phyloP scores from a whole-genome alignment of 352 stramenopile species.

The Phytophthora cactorum region DNA sequence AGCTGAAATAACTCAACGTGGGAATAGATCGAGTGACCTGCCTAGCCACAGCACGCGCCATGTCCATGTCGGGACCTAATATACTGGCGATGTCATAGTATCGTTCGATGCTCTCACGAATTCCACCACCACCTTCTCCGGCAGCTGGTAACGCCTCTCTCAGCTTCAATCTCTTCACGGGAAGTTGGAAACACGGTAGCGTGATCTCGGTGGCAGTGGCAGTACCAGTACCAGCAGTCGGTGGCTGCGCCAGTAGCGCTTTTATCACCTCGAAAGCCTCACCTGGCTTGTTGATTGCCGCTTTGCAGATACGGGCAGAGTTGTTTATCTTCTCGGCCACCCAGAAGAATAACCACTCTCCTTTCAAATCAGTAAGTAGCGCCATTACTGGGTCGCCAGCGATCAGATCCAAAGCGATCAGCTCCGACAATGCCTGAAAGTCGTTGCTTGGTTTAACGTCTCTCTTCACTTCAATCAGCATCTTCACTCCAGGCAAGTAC shows the following conservation, averaged over 20 bases:
- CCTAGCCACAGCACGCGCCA: constrained; percentile 33
- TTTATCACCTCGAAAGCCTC: constrained; percentile 43
- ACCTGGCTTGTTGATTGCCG: constrained; percentile 20
- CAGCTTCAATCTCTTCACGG: constrained; percentile 51
- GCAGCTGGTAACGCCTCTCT: constrained; percentile 25
- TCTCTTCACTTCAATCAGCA: constrained; percentile 57
- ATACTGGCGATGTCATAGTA: constrained; percentile 45
- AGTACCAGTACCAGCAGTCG: constrained; percentile 23
- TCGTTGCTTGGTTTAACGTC: constrained; percentile 23
- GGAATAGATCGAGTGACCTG: constrained; percentile 30
- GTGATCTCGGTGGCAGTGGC: constrained; percentile 24
- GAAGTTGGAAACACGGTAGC: constrained; percentile 36
- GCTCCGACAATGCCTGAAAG: constrained; percentile 50
- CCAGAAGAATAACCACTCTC: constrained; percentile 51
- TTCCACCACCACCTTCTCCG: constrained; percentile 26
- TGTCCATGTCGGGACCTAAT: constrained; percentile 41
- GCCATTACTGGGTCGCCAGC: constrained; percentile 44
- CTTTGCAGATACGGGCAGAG: constrained; percentile 26
- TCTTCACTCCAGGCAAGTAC: constrained; percentile 12
- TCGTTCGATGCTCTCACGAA: constrained; percentile 41
- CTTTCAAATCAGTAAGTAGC: constrained; percentile 47
- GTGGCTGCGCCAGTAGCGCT: constrained; percentile 37
- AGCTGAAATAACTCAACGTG: constrained; percentile 3
- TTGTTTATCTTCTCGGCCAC: constrained; percentile 36
- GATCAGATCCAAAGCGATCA: too few relatives aligned